Evolutionary conservation across 495 filamentous ascomycete species (phyloP).

Genomic region (Xylaria grammica): DNA sequence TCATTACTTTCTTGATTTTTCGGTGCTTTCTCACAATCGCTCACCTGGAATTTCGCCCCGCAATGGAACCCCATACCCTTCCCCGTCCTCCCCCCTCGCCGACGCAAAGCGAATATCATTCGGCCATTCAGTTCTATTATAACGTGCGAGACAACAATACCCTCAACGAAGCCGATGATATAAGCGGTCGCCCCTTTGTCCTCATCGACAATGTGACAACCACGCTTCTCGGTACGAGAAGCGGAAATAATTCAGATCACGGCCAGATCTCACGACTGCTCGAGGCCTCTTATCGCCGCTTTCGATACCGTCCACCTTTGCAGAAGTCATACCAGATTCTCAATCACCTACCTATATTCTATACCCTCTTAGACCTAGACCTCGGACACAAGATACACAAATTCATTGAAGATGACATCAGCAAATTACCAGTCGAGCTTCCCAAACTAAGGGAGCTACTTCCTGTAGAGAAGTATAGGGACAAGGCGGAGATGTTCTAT

Average conservation of each 20-base stretch:
- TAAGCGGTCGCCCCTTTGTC: constrained; percentile 7
- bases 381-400: constrained; percentile 19
- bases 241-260: neutral
- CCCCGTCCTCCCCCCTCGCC: neutral
- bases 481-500: constrained; percentile 1
- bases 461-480: neutral
- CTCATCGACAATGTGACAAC: neutral
- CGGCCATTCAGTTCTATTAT: constrained; percentile 2
- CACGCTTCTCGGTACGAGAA: neutral
- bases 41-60: constrained; percentile 1
- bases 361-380: constrained; percentile 10
- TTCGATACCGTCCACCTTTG: neutral
- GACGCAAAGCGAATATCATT: constrained; percentile 11
- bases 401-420: constrained; percentile 7
- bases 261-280: constrained; percentile 11
- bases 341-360: constrained; percentile 15
- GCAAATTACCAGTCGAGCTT: constrained; percentile 4
- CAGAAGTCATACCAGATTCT: constrained; percentile 11
- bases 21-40: neutral
- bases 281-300: constrained; percentile 5
- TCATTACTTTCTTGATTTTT: neutral
- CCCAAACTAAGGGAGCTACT: neutral
- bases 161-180: constrained; percentile 9
- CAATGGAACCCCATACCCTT: neutral
- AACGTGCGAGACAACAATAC: constrained; percentile 13